Percentiles rank a stretch among this genome's conserved stretches.
phyloP scores from a whole-genome alignment of 1,284 basidiomycete genomes.

The Rhodotorula sp. region DNA sequence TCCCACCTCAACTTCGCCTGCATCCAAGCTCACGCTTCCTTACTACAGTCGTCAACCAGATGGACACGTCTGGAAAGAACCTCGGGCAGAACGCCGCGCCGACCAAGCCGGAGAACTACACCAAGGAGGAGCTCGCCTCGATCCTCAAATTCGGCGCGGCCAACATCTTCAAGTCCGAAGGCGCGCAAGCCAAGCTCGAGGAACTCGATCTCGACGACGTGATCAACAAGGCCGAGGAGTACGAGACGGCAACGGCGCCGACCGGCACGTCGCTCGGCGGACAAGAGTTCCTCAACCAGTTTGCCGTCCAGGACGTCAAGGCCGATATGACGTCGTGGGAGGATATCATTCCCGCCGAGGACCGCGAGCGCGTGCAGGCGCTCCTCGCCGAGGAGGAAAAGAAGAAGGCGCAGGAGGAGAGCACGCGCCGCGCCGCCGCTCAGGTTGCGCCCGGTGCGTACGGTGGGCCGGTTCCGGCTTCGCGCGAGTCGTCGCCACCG shows the following conservation, averaged over 20 bases:
- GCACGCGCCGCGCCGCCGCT: conserved; percentile 77
- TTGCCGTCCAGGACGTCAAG: conserved; percentile 97
- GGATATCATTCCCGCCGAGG: conserved; percentile 94
- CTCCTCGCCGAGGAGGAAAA: conserved; percentile 56
- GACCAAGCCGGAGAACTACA: conserved; percentile 83
- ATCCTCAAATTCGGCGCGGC: conserved; percentile 99
- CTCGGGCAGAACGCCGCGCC: conserved; percentile 65
- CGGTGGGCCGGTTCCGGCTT: conserved; percentile 70
- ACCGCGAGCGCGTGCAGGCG: conserved; percentile 69
- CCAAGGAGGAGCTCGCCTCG: conserved; percentile 96
- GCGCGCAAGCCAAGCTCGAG: conserved; percentile 93
- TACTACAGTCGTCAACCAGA: conserved; percentile 90
- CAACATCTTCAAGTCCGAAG: conserved; percentile 95
- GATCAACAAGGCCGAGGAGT: conserved; percentile 92
- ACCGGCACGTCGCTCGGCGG: conserved; percentile 88
- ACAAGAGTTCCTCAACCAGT: conserved; percentile 91
- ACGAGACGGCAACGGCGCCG: conserved; percentile 73
- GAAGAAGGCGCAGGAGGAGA: conserved; percentile 56
- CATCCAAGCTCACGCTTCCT: conserved; percentile 16
- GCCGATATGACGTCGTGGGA: conserved; percentile 94
- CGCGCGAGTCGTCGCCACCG: conserved; percentile 56
- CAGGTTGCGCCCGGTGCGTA: conserved; percentile 70
- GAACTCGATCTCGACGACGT: conserved; percentile 99
- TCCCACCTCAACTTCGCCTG: background rate
- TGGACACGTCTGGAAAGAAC: conserved; percentile 98